Evolutionary conservation across 805 yeast genomes (phyloP), one percentile per base, ranked within the genome.

Genomic region (Wickerhamiella vanderwaltii): DNA sequence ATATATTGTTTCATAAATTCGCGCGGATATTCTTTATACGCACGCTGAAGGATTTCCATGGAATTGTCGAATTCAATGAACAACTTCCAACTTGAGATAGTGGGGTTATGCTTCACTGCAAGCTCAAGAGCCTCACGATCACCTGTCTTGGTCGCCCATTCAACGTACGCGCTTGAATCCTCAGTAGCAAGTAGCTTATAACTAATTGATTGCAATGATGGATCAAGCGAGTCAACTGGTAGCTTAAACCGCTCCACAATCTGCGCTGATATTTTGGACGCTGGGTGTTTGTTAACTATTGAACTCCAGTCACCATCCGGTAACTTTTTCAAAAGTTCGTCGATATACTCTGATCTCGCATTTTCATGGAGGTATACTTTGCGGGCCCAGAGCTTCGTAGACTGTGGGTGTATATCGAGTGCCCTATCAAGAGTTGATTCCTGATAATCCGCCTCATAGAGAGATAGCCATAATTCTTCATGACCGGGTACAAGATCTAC

Each of bases 401-500:
- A 35, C 5, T 35, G 39, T 13, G 39, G 39, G 3, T 16, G 13
- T 13, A 26, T 16, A 16, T 16, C 23, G 5, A 35, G 39, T 18
- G 39, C 39, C 15, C 18, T 24, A 25, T 35, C 39, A 12, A 35
- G 11, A 7, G 17, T 9, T 3, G 6, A n/a, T 5, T 58, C 52
- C 20, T 53, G 52, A 23, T 58, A 54, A 23, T 71, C 69, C 9
- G 3, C 73, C 43, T 17, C 67, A 63, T 5, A 79, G 68, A 29
- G 79, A 58, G 2, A 65, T 7, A 73, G 54, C 93, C 94, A 82
- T 34, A 87, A 62, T 1, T 69, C 71, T 52, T 79, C 69, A 26
- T 79, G 71, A 1, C 59, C 44, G 0, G 95, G 86, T 16, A 83
- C 67, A 18, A 84, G 56, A 46, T 78, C 81, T 0, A 78, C 67